Base-by-base conservation (phyloP, 2,329 filamentous ascomycete genomes). In the Sporothrix inflata region DNA sequence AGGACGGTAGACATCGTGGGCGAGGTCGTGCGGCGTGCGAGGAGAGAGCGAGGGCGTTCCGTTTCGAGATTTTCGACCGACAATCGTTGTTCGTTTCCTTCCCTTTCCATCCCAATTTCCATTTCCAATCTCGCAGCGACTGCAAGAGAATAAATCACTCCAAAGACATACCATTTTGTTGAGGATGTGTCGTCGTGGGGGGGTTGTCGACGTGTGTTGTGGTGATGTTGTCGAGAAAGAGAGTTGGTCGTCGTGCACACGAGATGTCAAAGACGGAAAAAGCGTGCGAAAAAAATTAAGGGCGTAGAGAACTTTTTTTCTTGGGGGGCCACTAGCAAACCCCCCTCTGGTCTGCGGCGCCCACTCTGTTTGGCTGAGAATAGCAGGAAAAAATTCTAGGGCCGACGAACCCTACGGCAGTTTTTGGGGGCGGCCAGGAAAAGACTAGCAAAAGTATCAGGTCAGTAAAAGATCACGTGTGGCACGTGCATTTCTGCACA, bases 241-340 rank as follows among this genome's bases (percentile, higher is more conserved):
- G 72, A 67, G 51, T 71, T 38, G 49, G 73, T 73, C 73, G 71
- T 74, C 71, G 73, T 73, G 53, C 63, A 71, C 71, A 71, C 65
- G 71, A 70, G 49, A 61, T 69, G 68, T 71, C 70, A 66, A 57
- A 61, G 70, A 61, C 42, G 70, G 68, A 63, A 72, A 72, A 57
- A 75, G 76, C 61, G 72, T 77, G 75, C 70, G 71, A 70, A 60
- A 73, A 74, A 74, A 73, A 73, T 72, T 69, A 53, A 67, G 27
- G 70, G 47, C 63, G 21, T 72, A 63, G 45, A 63, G 34, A 70
- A 68, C n/a, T 70, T 75, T 75, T 75, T 74, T 71, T 73, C 49
- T 21, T 47, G 27, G 40, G 40, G 53, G 57, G 45, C 69, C 53
- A 42, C 66, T 67, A 67, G 65, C 65, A 67, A 49, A 38, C 45